Conservation (phyloP, 2,329 filamentous ascomycete species). For the Fusarium graminum region DNA sequence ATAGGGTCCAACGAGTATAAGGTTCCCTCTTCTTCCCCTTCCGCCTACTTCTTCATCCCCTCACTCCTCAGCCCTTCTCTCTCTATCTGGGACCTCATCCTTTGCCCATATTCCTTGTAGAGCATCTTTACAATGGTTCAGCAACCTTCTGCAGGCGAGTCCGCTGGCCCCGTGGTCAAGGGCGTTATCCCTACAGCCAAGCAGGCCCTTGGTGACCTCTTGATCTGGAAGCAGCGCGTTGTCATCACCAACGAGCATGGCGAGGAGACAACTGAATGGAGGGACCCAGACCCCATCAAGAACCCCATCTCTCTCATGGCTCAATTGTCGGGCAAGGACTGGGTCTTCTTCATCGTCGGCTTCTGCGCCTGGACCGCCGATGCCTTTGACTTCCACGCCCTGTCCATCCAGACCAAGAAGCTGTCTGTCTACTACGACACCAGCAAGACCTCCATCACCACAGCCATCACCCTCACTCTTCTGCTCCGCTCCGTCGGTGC, state of each 20-base stretch:
- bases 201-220: constrained; percentile 74
- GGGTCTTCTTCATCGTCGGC: constrained; percentile 82
- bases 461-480: constrained; percentile 81
- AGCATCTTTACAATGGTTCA: constrained; percentile 12
- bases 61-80: background rate
- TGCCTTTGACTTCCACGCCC: constrained; percentile 85
- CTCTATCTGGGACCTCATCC: background rate
- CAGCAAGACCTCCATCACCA: constrained; percentile 75
- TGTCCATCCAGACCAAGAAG: constrained; percentile 83
- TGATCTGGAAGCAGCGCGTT: constrained; percentile 80
- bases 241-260: constrained; percentile 74
- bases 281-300: constrained; percentile 71
- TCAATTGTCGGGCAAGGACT: constrained; percentile 73
- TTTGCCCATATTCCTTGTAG: background rate
- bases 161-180: constrained; percentile 75
- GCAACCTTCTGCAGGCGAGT: constrained; percentile 54
- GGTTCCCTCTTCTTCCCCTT: background rate
- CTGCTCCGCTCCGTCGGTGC: constrained; percentile 82
- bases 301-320: constrained; percentile 79
- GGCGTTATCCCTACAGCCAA: constrained; percentile 74
- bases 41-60: background rate
- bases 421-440: constrained; percentile 66
- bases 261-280: constrained; percentile 77
- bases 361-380: constrained; percentile 84
- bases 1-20: constrained; percentile 25